Evolutionary conservation across 1,139 yeast genomes (phyloP).

Genomic region (Taphrina sp.): DNA sequence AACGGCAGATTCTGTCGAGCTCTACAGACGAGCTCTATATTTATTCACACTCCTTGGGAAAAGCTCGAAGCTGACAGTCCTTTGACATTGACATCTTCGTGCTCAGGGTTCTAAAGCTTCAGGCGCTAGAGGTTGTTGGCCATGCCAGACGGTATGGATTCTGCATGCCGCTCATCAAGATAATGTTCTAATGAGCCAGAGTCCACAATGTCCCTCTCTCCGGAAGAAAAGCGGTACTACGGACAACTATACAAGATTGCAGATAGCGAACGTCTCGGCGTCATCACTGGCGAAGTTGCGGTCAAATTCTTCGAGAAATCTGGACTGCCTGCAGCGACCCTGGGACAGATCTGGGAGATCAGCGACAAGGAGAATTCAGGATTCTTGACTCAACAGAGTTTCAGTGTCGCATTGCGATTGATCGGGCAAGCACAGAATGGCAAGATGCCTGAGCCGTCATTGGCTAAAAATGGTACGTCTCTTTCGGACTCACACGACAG

Average conservation of each 20-base stretch:
- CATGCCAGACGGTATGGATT: background rate
- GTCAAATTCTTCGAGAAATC: slow-evolving; percentile 80
- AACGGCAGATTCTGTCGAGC: no score
- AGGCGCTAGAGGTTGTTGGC: background rate
- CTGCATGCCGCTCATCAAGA: no score
- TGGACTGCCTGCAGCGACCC: slow-evolving; percentile 69
- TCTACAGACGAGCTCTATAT: no score
- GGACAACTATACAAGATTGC: slow-evolving; percentile 72
- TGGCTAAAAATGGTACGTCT: slow-evolving; percentile 31
- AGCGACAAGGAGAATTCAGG: slow-evolving; percentile 87
- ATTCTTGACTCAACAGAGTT: slow-evolving; percentile 75
- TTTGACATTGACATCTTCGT: background rate
- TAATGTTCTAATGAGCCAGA: no score
- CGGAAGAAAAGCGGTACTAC: slow-evolving; percentile 74
- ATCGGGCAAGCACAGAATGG: slow-evolving; percentile 83
- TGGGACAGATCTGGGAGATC: slow-evolving; percentile 92
- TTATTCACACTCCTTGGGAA: no score
- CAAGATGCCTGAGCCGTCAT: slow-evolving; percentile 44
- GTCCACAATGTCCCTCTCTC: slow-evolving; percentile 50
- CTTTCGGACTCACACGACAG: no score
- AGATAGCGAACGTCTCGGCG: slow-evolving; percentile 75
- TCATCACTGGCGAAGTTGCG: slow-evolving; percentile 89
- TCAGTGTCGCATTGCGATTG: slow-evolving; percentile 80
- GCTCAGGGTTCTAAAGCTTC: background rate
- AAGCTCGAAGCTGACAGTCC: background rate